Conservation (phyloP, 2,329 filamentous ascomycete genomes). For the Trichophyton rubrum region DNA sequence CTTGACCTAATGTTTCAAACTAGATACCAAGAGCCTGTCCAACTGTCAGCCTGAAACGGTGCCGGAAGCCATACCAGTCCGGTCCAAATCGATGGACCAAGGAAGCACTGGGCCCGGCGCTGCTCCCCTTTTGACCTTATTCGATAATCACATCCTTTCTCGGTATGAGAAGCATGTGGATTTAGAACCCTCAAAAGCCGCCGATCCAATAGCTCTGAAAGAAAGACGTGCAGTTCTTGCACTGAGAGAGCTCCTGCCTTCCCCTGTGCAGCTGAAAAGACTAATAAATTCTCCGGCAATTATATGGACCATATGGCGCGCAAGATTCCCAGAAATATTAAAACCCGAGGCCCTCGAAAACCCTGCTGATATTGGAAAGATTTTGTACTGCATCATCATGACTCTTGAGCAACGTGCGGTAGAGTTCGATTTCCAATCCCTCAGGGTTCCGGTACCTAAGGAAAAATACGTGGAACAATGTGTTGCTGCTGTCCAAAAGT, state of each 20-base stretch:
- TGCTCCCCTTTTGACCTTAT: conserved; percentile 27
- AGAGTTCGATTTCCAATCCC: conserved; percentile 26
- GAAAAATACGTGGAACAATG: conserved; percentile 36
- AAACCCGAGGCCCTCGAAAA: conserved; percentile 16
- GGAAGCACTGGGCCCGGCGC: conserved; percentile 17
- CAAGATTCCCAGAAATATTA: conserved; percentile 24
- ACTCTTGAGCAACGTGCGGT: conserved; percentile 32
- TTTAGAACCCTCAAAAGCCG: background rate
- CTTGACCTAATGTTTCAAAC: background rate
- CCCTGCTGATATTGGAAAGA: conserved; percentile 30
- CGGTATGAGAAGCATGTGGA: background rate
- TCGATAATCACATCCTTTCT: conserved; percentile 27
- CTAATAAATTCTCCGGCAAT: conserved; percentile 22
- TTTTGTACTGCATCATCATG: conserved; percentile 34
- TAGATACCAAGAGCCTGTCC: background rate
- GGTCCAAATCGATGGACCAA: background rate
- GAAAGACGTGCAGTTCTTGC: conserved; percentile 18
- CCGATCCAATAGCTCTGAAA: conserved; percentile 15
- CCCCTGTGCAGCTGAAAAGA: conserved; percentile 20
- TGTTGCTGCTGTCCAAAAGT: conserved; percentile 35
- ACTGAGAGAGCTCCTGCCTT: conserved; percentile 26
- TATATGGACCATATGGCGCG: conserved; percentile 24
- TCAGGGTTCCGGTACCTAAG: conserved; percentile 28
- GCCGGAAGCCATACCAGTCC: background rate
- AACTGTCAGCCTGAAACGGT: background rate